A percentile compares a stretch with the other conserved stretches of the same genome.
These are phyloP conservation scores for Stephania yunnanensis DNA, from an alignment of 164 flowering plant genomes.

Conservation along the genomic window DNA sequence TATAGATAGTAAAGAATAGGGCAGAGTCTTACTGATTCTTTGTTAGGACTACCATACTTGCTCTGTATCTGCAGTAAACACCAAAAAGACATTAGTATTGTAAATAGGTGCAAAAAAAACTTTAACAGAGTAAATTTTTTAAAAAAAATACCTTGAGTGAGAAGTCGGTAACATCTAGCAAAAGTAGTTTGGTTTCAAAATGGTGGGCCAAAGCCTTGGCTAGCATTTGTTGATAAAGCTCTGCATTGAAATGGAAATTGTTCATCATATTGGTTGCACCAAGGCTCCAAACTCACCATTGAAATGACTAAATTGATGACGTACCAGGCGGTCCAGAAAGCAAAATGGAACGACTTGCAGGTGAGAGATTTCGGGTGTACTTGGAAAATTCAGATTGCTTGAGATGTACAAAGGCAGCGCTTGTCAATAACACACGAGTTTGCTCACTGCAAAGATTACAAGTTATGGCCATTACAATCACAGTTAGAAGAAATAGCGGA, in stretches of 20 bases:
- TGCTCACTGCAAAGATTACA: slow-evolving; percentile 56
- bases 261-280: neutral
- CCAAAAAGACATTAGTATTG: slow-evolving; percentile 7
- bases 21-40: slow-evolving; percentile 56
- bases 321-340: slow-evolving; percentile 95
- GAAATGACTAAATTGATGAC: slow-evolving; percentile 15
- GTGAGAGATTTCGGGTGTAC: slow-evolving; percentile 81
- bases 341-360: slow-evolving; percentile 85
- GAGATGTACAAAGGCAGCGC: slow-evolving; percentile 87
- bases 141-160: slow-evolving; percentile 57
- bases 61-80: slow-evolving; percentile 63
- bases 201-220: slow-evolving; percentile 91
- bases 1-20: neutral
- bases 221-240: slow-evolving; percentile 94
- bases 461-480: neutral
- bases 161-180: slow-evolving; percentile 79
- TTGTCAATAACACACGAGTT: slow-evolving; percentile 72
- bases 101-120: neutral
- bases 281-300: neutral
- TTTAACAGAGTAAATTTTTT: neutral
- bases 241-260: slow-evolving; percentile 30
- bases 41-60: slow-evolving; percentile 60
- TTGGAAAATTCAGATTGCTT: slow-evolving; percentile 72
- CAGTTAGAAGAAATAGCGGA: neutral
- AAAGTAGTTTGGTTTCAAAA: slow-evolving; percentile 81